Conservation (phyloP, 2,329 filamentous ascomycete species). For the Penicillium decumbens region DNA sequence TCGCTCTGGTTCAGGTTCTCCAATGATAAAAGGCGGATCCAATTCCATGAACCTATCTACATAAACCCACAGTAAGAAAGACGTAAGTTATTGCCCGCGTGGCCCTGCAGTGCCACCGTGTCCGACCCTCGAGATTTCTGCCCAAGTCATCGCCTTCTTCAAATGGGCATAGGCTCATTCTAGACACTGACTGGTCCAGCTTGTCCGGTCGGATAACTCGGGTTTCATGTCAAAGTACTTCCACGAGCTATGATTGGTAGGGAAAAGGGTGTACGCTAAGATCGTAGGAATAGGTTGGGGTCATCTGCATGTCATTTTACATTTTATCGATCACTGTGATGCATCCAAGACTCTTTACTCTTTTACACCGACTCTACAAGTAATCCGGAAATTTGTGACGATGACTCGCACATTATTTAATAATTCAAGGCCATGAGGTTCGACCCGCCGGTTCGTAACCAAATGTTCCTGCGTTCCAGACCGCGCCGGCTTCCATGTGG, state of each 20-base stretch:
- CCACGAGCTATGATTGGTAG: constrained; percentile 12
- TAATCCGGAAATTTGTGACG: constrained; percentile 11
- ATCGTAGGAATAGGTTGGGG: constrained; percentile 3
- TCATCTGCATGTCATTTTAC: constrained; percentile 19
- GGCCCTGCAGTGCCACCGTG: constrained; percentile 12
- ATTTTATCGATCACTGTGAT: constrained; percentile 8
- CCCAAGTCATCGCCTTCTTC: constrained; percentile 10
- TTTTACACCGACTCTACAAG: too few species aligned
- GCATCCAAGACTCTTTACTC: constrained; percentile 1
- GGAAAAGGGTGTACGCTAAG: constrained; percentile 13
- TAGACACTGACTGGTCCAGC: constrained; percentile 15
- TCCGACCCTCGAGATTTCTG: constrained; percentile 6
- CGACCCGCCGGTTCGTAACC: constrained; percentile 18
- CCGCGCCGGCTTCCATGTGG: constrained; percentile 8
- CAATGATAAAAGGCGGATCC: too few species aligned
- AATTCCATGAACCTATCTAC: too few species aligned
- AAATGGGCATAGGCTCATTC: constrained; percentile 10
- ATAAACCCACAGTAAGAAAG: background rate
- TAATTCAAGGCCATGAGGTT: constrained; percentile 3
- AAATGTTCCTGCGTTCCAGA: constrained; percentile 18
- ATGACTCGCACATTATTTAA: constrained; percentile 2
- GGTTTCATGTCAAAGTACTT: constrained; percentile 8
- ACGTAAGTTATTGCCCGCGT: background rate
- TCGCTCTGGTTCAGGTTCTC: too few species aligned
- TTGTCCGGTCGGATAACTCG: constrained; percentile 3